These are phyloP conservation scores for Ziziphus jujuba DNA, from an alignment of 306 rosid genomes.

Conservation along the genomic window DNA sequence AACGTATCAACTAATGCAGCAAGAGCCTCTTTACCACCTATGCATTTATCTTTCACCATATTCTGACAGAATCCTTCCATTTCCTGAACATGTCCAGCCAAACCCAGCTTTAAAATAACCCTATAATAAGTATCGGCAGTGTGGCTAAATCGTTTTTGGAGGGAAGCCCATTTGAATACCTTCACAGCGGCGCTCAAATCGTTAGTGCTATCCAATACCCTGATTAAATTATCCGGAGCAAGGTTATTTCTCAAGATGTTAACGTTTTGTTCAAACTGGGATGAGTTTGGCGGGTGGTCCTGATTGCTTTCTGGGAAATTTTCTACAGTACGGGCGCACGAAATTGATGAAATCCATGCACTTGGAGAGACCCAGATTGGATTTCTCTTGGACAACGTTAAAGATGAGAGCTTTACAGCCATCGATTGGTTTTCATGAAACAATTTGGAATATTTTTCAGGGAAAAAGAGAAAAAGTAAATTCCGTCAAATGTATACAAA, in stretches of 20 bases:
- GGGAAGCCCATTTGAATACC: conserved; percentile 81
- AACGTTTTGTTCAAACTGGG: conserved; percentile 45
- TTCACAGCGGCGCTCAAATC: conserved; percentile 64
- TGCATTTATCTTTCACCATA: conserved; percentile 56
- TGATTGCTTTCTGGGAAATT: conserved; percentile 39
- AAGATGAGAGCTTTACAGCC: conserved; percentile 66
- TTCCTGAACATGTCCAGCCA: conserved; percentile 62
- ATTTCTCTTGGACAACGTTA: conserved; percentile 44
- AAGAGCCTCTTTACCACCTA: conserved; percentile 64
- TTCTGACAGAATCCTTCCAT: conserved; percentile 56
- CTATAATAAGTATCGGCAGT: conserved; percentile 52
- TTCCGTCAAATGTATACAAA: not conserved
- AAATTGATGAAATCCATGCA: conserved; percentile 46
- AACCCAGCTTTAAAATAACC: conserved; percentile 69
- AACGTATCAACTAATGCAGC: conserved; percentile 45
- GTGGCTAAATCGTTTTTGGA: conserved; percentile 59
- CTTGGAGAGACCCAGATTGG: conserved; percentile 46
- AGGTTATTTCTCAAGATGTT: conserved; percentile 53
- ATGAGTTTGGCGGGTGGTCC: conserved; percentile 34
- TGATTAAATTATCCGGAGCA: conserved; percentile 54
- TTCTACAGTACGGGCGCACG: conserved; percentile 39
- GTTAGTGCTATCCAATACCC: conserved; percentile 50
- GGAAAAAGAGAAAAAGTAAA: conserved; percentile 5
- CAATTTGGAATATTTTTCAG: conserved; percentile 3
- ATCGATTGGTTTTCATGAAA: conserved; percentile 36